A percentile compares a stretch with the other conserved stretches of the same genome.
Evolutionary conservation across 1,284 basidiomycete species (phyloP).

Genomic region (Sphaerobolus stellatus): DNA sequence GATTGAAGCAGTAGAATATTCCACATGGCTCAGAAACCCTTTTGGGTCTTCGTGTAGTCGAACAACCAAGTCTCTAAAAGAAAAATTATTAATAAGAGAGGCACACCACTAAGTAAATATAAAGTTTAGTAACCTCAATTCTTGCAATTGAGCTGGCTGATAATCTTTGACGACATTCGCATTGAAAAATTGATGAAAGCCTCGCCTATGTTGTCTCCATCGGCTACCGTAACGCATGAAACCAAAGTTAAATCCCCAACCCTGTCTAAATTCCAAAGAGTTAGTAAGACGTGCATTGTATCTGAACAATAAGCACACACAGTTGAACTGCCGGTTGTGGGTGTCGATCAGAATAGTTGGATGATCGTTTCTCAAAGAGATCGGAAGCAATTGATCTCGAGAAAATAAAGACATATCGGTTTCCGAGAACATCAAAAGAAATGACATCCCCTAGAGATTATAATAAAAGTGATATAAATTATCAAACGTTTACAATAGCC

Average conservation of each 20-base stretch:
- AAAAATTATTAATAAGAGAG: too few species aligned
- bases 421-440: conserved; percentile 22
- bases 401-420: conserved; percentile 24
- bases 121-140: too few species aligned
- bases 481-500: not conserved
- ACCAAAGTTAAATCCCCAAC: conserved; percentile 41
- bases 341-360: conserved; percentile 34
- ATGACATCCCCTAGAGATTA: conserved; percentile 17
- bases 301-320: not conserved
- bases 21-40: conserved; percentile 7
- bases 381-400: conserved; percentile 22
- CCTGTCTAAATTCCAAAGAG: conserved; percentile 35
- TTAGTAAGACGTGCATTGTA: not conserved
- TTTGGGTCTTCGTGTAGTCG: not conserved
- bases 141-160: conserved; percentile 38
- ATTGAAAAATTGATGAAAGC: not conserved
- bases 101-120: too few species aligned
- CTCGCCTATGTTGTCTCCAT: not conserved
- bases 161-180: conserved; percentile 23
- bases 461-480: not conserved
- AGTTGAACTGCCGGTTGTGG: not conserved
- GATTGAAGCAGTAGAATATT: conserved; percentile 20
- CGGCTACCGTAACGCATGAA: not conserved
- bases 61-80: too few species aligned
- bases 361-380: conserved; percentile 25